phyloP scores from a whole-genome alignment of 2,329 filamentous ascomycete genomes.

The Thelonectria discophora region DNA sequence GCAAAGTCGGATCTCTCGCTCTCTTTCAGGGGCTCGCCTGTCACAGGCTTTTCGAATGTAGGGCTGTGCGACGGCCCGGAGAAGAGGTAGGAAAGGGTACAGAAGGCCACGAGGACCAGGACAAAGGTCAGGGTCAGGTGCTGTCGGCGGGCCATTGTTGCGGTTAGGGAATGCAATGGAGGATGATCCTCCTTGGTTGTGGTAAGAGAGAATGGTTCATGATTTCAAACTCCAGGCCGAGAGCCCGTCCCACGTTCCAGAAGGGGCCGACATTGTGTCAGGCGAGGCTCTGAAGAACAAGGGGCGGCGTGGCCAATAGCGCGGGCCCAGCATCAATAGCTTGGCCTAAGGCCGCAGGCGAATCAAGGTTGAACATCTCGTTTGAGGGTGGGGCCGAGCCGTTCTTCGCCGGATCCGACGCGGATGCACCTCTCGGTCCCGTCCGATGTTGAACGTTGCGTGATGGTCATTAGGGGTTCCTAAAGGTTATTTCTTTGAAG shows the following conservation, averaged over 20 bases:
- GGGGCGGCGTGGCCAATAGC: conserved; percentile 28
- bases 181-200: conserved; percentile 33
- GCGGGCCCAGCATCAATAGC: conserved; percentile 16
- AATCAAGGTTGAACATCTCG: conserved; percentile 10
- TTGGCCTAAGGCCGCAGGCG: conserved; percentile 25
- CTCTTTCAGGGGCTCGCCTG: conserved; percentile 40
- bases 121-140: conserved; percentile 64
- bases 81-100: conserved; percentile 67
- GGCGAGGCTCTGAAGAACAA: conserved; percentile 33
- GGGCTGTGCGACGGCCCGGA: conserved; percentile 52
- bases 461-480: conserved; percentile 5
- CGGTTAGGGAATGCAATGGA: conserved; percentile 34
- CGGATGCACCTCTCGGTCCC: conserved; percentile 23
- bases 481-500: no score
- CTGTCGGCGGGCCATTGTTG: conserved; percentile 60
- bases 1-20: conserved; percentile 43
- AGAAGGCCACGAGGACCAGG: conserved; percentile 63
- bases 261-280: conserved; percentile 26
- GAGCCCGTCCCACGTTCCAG: conserved; percentile 21
- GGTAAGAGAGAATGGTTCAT: conserved; percentile 33
- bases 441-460: conserved; percentile 3
- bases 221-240: conserved; percentile 14
- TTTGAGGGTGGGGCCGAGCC: conserved; percentile 34
- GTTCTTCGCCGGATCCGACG: conserved; percentile 30
- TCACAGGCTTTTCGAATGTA: conserved; percentile 31